Conservation (phyloP, 768 basidiomycete species). For the Auricularia sp. region DNA sequence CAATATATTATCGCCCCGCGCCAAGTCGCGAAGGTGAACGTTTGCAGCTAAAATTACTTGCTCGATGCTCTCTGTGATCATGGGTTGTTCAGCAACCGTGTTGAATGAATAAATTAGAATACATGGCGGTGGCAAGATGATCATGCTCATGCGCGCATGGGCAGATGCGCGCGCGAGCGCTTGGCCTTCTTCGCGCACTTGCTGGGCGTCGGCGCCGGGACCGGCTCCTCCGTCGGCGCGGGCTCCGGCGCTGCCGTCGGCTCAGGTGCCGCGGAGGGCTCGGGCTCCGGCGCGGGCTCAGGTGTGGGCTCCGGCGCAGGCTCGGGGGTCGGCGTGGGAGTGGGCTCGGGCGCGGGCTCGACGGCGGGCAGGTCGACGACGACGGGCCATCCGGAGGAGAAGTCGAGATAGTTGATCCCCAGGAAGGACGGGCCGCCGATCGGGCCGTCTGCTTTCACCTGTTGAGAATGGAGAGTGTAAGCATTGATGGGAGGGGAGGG, state of each 20-base stretch:
- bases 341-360: background rate
- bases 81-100: too few species aligned
- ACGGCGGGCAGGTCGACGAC: background rate
- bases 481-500: too few species aligned
- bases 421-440: slow-evolving; percentile 1
- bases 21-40: too few species aligned
- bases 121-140: too few species aligned
- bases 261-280: background rate
- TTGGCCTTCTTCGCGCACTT: background rate
- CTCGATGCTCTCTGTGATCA: too few species aligned
- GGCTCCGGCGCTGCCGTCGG: background rate
- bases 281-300: background rate
- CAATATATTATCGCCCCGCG: too few species aligned
- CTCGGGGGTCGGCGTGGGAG: background rate
- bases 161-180: background rate
- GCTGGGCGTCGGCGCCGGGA: background rate
- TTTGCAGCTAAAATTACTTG: too few species aligned
- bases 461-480: too few species aligned
- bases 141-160: too few species aligned
- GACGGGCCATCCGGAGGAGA: background rate
- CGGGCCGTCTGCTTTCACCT: background rate
- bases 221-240: background rate
- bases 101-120: too few species aligned
- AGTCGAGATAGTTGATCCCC: background rate
- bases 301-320: background rate